Conservation (phyloP, 2,329 filamentous ascomycete species). For the Madurella fahalii region DNA sequence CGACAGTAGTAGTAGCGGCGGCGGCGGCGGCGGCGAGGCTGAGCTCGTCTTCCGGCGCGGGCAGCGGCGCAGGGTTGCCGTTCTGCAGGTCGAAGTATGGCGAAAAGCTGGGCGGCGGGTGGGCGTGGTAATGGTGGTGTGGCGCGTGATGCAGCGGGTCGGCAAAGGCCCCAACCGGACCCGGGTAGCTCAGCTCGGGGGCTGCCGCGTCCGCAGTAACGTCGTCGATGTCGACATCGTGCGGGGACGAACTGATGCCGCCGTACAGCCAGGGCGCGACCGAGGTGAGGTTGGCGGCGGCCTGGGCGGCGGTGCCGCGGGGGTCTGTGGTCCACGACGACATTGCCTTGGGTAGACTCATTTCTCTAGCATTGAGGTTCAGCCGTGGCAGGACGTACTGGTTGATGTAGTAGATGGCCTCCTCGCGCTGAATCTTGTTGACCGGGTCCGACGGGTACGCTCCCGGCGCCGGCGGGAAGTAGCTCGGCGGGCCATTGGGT, state of each 20-base stretch:
- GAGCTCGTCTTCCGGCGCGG: neutral
- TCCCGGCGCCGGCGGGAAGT: conserved; percentile 50
- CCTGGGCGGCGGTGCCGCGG: conserved; percentile 33
- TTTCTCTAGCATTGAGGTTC: conserved; percentile 48
- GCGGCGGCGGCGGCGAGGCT: neutral
- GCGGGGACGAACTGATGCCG: conserved; percentile 32
- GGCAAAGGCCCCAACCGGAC: conserved; percentile 24
- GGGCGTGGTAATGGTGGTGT: conserved; percentile 4
- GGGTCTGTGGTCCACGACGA: conserved; percentile 27
- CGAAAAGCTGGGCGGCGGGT: neutral
- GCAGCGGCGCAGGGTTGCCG: neutral
- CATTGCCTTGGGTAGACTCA: conserved; percentile 30
- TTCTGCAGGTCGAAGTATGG: neutral
- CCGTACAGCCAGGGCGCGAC: conserved; percentile 56
- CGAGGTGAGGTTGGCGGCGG: conserved; percentile 49
- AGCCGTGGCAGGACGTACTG: conserved; percentile 62
- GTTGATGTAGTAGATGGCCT: conserved; percentile 65
- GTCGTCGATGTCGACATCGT: conserved; percentile 6
- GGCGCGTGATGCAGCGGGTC: conserved; percentile 8
- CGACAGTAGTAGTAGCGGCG: neutral
- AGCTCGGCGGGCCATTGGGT: conserved; percentile 59
- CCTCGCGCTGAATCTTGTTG: conserved; percentile 62
- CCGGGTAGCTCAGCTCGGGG: conserved; percentile 32
- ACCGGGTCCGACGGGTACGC: conserved; percentile 54
- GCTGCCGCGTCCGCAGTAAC: conserved; percentile 31